These are phyloP conservation scores for Verbena officinalis DNA, from an alignment of 257 asterid species.

Conservation along the genomic window DNA sequence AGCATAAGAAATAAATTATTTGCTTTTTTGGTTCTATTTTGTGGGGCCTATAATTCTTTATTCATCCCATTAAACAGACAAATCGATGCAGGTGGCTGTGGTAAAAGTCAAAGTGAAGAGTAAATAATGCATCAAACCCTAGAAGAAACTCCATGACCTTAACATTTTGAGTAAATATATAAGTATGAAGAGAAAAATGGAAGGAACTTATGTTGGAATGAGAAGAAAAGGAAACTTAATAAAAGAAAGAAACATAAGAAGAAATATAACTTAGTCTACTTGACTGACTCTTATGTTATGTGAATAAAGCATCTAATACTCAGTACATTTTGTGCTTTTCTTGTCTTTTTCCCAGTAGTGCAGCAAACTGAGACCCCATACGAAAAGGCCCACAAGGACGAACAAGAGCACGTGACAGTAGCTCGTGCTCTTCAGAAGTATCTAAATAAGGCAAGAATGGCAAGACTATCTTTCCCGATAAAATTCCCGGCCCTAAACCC, in stretches of 20 bases:
- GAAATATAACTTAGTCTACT: conserved; percentile 6
- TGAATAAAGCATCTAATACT: conserved; percentile 15
- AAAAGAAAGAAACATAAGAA: background rate
- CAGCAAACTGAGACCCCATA: conserved; percentile 69
- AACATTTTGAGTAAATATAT: conserved; percentile 4
- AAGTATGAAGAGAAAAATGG: background rate
- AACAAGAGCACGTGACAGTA: conserved; percentile 91
- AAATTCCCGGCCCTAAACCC: conserved; percentile 67
- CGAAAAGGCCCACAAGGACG: conserved; percentile 66
- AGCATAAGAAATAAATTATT: too few relatives aligned
- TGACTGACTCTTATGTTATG: conserved; percentile 9
- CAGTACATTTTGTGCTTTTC: conserved; percentile 20
- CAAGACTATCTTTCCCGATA: conserved; percentile 69
- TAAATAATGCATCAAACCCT: background rate
- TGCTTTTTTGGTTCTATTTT: too few relatives aligned
- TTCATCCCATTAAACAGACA: too few relatives aligned
- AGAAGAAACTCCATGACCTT: too few relatives aligned
- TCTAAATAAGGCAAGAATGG: conserved; percentile 63
- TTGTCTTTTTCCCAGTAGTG: conserved; percentile 54
- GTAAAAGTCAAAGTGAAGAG: background rate
- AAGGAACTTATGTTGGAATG: background rate
- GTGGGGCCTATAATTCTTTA: too few relatives aligned
- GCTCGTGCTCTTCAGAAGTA: conserved; percentile 91
- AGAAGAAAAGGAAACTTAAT: background rate
- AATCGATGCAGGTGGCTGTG: too few relatives aligned